These are phyloP conservation scores for Cordyceps militaris DNA, from an alignment of 2,329 filamentous ascomycete genomes.

Conservation along the genomic window DNA sequence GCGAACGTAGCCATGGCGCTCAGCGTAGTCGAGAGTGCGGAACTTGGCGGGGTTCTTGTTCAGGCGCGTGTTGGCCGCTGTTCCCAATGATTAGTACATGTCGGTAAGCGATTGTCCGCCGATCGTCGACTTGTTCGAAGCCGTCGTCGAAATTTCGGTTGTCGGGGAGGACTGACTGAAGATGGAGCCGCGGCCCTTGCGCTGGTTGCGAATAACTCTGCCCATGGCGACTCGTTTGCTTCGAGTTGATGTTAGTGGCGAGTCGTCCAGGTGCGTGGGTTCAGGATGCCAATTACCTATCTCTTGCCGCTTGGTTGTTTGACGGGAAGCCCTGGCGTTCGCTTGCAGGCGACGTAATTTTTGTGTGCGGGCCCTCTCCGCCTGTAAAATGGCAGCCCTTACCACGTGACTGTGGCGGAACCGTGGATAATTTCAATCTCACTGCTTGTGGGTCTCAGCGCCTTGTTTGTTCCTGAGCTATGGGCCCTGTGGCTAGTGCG, in stretches of 20 bases:
- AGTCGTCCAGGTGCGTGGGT: conserved; percentile 16
- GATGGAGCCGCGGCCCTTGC: conserved; percentile 53
- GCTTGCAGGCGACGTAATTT: conserved; percentile 28
- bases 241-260: conserved; percentile 26
- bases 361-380: conserved; percentile 28
- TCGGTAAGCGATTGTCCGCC: not conserved
- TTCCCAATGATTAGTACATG: conserved; percentile 25
- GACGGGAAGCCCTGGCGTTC: conserved; percentile 26
- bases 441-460: too few species aligned
- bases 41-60: conserved; percentile 85
- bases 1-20: conserved; percentile 95
- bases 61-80: conserved; percentile 77
- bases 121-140: conserved; percentile 15
- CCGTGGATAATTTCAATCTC: not conserved
- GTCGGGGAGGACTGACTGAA: conserved; percentile 39
- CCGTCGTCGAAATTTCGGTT: conserved; percentile 11
- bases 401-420: conserved; percentile 26
- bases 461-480: not conserved
- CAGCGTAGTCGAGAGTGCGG: conserved; percentile 91
- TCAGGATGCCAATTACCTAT: conserved; percentile 28
- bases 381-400: conserved; percentile 21
- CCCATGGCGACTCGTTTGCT: conserved; percentile 39
- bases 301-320: conserved; percentile 35
- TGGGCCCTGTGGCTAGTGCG: conserved; percentile 7
- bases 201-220: conserved; percentile 60